Conservation (phyloP, 345 rosid genomes). For the Gossypium rotundifolium region DNA sequence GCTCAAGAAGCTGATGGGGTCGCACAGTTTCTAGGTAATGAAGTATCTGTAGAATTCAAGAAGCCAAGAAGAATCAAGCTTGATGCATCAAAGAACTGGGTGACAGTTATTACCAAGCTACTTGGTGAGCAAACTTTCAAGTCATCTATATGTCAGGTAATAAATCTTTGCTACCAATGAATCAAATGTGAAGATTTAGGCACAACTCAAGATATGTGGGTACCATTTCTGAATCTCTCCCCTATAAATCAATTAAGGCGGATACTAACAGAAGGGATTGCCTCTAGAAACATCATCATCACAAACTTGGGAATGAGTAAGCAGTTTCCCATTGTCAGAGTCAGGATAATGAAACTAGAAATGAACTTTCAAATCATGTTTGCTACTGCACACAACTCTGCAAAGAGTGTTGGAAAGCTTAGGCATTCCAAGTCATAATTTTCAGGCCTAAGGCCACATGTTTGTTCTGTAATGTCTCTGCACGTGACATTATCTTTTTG, state of each 20-base stretch:
- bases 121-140: constrained; percentile 2
- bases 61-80: constrained; percentile 13
- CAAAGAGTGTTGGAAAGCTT: neutral
- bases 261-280: neutral
- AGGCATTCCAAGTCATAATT: neutral
- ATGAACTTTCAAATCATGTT: neutral
- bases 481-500: neutral
- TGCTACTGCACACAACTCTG: neutral
- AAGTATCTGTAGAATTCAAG: constrained; percentile 47
- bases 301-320: neutral
- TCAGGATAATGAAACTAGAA: neutral
- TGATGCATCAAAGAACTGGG: neutral
- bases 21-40: constrained; percentile 88
- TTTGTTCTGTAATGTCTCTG: neutral
- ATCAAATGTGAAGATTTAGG: neutral
- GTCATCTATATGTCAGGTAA: neutral
- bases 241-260: neutral
- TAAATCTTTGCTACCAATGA: neutral
- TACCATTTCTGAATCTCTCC: neutral
- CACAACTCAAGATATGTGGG: neutral
- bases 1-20: constrained; percentile 93
- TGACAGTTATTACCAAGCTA: neutral
- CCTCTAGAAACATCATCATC: too few species aligned
- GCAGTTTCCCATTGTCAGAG: neutral
- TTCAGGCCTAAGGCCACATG: neutral